phyloP scores from a whole-genome alignment of 2,329 filamentous ascomycete genomes.

The Ilyonectria sp. region DNA sequence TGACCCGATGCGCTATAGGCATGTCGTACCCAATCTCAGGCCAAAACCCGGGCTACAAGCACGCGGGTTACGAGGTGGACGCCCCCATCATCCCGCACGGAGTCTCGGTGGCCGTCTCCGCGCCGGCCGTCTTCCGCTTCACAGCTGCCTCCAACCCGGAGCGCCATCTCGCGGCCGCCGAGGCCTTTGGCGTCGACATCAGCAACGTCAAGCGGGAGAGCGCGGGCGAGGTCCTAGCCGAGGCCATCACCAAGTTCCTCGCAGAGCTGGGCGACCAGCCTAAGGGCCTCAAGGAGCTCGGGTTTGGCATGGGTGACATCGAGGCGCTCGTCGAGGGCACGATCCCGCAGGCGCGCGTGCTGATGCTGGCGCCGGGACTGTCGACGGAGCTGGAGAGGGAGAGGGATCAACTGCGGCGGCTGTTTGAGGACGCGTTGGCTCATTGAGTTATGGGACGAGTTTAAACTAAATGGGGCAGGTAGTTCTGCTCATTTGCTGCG shows the following conservation, averaged over 20 bases:
- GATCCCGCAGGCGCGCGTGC: slow-evolving; percentile 89
- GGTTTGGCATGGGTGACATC: slow-evolving; percentile 83
- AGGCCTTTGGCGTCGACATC: slow-evolving; percentile 92
- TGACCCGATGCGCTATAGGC: slow-evolving; percentile 60
- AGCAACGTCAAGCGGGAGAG: slow-evolving; percentile 89
- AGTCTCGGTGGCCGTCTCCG: slow-evolving; percentile 93
- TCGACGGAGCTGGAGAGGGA: slow-evolving; percentile 78
- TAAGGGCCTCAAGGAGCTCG: slow-evolving; percentile 84
- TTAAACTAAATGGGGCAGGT: neutral
- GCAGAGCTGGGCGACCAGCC: slow-evolving; percentile 91
- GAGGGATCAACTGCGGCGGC: slow-evolving; percentile 76
- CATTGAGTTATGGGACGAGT: slow-evolving; percentile 44
- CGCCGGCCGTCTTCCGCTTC: slow-evolving; percentile 94
- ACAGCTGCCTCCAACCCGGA: slow-evolving; percentile 93
- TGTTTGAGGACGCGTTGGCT: slow-evolving; percentile 76
- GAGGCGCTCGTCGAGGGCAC: slow-evolving; percentile 93
- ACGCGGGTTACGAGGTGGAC: slow-evolving; percentile 86
- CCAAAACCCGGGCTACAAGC: slow-evolving; percentile 91
- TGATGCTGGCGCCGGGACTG: slow-evolving; percentile 91
- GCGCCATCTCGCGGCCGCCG: slow-evolving; percentile 89
- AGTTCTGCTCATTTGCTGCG: too few relatives aligned
- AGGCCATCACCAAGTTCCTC: slow-evolving; percentile 87
- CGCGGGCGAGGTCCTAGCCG: slow-evolving; percentile 88
- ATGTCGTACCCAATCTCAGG: slow-evolving; percentile 99
- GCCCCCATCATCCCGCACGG: slow-evolving; percentile 93